phyloP scores from a whole-genome alignment of 805 yeast species.

The Spathaspora boniae region DNA sequence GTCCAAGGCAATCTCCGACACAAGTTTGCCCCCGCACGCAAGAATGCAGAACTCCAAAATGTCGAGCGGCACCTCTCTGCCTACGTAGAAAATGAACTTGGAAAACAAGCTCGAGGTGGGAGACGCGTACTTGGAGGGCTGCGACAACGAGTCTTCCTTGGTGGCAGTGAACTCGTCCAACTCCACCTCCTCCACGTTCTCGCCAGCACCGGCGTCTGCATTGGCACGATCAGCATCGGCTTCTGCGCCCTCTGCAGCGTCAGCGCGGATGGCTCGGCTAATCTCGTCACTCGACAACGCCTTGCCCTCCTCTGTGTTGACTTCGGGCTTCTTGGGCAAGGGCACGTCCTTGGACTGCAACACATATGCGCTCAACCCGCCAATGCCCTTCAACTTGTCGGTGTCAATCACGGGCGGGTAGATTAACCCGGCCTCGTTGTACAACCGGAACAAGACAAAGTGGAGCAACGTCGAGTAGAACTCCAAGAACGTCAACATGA shows the following conservation, averaged over 20 bases:
- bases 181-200: slow-evolving; percentile 18
- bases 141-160: slow-evolving; percentile 70
- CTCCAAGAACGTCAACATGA: slow-evolving; percentile 95
- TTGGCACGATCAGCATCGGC: too few species aligned
- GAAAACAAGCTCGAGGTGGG: slow-evolving; percentile 66
- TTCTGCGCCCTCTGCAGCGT: slow-evolving; percentile 16
- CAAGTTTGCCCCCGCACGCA: slow-evolving; percentile 80
- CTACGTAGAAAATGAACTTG: slow-evolving; percentile 76
- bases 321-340: slow-evolving; percentile 15
- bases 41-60: slow-evolving; percentile 82
- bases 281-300: slow-evolving; percentile 40
- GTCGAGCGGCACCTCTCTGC: slow-evolving; percentile 94
- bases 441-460: slow-evolving; percentile 80
- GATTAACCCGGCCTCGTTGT: slow-evolving; percentile 77
- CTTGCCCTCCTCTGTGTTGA: slow-evolving; percentile 27
- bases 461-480: slow-evolving; percentile 90
- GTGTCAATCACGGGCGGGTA: slow-evolving; percentile 87
- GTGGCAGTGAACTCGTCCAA: slow-evolving; percentile 73
- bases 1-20: slow-evolving; percentile 86
- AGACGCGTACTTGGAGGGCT: slow-evolving; percentile 55
- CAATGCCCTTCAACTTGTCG: slow-evolving; percentile 74
- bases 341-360: slow-evolving; percentile 51
- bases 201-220: too few species aligned
- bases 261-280: slow-evolving; percentile 52
- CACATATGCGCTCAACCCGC: slow-evolving; percentile 83